Evolutionary conservation across 2,329 filamentous ascomycete species (phyloP).

Genomic region (Didymella sp.): DNA sequence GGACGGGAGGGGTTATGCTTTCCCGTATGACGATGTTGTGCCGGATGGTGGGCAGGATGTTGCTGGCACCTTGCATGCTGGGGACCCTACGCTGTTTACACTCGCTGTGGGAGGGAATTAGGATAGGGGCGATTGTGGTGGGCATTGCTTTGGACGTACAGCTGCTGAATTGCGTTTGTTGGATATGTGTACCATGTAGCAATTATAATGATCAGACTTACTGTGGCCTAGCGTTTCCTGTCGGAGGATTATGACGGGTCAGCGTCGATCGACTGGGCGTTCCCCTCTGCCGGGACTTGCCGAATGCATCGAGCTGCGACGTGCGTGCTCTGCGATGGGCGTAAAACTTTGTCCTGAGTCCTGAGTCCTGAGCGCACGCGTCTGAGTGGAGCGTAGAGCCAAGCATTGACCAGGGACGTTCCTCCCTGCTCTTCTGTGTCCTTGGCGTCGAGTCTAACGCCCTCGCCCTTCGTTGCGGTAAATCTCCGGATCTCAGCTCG

Average conservation of each 20-base stretch:
- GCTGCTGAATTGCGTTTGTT: neutral
- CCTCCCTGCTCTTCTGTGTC: neutral
- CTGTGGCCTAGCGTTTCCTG: neutral
- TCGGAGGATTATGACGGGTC: constrained; percentile 5
- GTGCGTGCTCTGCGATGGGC: constrained; percentile 1
- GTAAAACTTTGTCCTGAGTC: constrained; percentile 4
- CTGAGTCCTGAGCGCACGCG: constrained; percentile 1
- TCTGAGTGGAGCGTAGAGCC: neutral
- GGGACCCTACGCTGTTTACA: constrained; percentile 55
- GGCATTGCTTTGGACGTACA: neutral
- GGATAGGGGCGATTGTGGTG: neutral
- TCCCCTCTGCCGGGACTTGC: constrained; percentile 8
- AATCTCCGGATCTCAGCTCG: constrained; percentile 12
- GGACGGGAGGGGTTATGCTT: constrained; percentile 69
- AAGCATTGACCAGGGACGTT: neutral
- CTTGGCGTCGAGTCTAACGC: constrained; percentile 9
- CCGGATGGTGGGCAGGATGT: constrained; percentile 63
- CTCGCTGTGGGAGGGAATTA: constrained; percentile 56
- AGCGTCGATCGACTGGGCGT: neutral
- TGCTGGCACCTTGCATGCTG: constrained; percentile 59
- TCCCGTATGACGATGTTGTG: constrained; percentile 73
- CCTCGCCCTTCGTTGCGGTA: constrained; percentile 9
- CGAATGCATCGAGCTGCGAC: constrained; percentile 6
- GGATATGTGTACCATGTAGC: neutral
- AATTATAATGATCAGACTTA: neutral